Conservation (phyloP, 768 basidiomycete genomes). For the Termitomyces bulborhizus region DNA sequence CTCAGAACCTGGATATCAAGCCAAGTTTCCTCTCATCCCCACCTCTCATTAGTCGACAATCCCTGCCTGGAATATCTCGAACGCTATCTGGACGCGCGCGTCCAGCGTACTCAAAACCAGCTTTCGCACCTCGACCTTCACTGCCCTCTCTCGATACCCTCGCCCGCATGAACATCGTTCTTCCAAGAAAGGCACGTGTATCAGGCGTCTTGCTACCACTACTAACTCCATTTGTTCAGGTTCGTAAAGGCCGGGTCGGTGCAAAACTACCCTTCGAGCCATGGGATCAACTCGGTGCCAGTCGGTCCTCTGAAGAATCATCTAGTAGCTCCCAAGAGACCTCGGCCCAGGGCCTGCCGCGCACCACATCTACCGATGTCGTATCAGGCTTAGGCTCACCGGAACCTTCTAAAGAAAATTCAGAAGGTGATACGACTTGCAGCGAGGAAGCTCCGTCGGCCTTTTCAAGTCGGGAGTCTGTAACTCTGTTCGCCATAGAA, state of each 20-base stretch:
- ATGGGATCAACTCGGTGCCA: conserved; percentile 35
- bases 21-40: conserved; percentile 13
- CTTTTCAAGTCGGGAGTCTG: neutral
- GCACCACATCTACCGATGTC: conserved; percentile 11
- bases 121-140: conserved; percentile 42
- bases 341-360: neutral
- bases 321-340: conserved; percentile 9
- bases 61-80: conserved; percentile 11
- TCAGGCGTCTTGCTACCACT: neutral
- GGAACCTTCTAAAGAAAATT: conserved; percentile 15
- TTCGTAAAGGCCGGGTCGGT: conserved; percentile 46
- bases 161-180: conserved; percentile 40
- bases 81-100: conserved; percentile 18
- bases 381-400: conserved; percentile 15
- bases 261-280: conserved; percentile 48
- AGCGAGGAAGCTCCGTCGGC: neutral
- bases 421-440: conserved; percentile 5
- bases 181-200: conserved; percentile 36
- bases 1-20: conserved; percentile 11
- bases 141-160: conserved; percentile 45
- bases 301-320: conserved; percentile 13
- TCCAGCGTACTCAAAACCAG: conserved; percentile 41
- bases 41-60: conserved; percentile 5
- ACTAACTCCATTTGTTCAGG: conserved; percentile 22
- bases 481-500: neutral